These are phyloP conservation scores for Acanthamoeba divionensis DNA, from an alignment of 208 protist species.

Conservation along the genomic window DNA sequence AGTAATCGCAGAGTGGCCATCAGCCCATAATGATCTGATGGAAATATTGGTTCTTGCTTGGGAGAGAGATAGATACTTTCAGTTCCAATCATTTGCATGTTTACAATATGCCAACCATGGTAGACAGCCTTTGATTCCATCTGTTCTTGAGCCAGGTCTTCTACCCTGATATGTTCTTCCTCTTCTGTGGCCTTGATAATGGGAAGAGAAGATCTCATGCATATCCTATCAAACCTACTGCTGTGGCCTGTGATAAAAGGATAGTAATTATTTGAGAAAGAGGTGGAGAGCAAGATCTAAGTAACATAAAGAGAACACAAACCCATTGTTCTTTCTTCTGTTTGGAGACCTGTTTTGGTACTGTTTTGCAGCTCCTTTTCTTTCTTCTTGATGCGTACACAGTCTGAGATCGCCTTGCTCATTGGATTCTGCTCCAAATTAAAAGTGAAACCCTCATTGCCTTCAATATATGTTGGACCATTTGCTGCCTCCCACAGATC, in stretches of 20 bases:
- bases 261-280: neutral
- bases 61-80: neutral
- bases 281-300: neutral
- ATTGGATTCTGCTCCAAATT: neutral
- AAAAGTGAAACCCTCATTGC: neutral
- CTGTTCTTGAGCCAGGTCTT: neutral
- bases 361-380: neutral
- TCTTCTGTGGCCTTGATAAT: neutral
- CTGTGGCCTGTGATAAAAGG: neutral
- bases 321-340: too few relatives aligned
- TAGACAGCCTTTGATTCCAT: neutral
- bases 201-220: neutral
- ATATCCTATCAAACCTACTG: conserved; percentile 14
- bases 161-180: neutral
- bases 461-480: neutral
- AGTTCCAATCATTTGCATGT: neutral
- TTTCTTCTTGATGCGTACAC: neutral
- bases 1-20: neutral
- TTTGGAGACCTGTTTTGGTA: neutral
- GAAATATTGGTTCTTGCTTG: neutral
- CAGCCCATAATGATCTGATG: conserved; percentile 8
- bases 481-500: neutral
- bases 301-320: too few relatives aligned
- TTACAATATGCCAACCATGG: neutral
- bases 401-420: neutral